Evolutionary conservation across 257 asterid genomes (phyloP).

Genomic region (Plantago elongata): DNA sequence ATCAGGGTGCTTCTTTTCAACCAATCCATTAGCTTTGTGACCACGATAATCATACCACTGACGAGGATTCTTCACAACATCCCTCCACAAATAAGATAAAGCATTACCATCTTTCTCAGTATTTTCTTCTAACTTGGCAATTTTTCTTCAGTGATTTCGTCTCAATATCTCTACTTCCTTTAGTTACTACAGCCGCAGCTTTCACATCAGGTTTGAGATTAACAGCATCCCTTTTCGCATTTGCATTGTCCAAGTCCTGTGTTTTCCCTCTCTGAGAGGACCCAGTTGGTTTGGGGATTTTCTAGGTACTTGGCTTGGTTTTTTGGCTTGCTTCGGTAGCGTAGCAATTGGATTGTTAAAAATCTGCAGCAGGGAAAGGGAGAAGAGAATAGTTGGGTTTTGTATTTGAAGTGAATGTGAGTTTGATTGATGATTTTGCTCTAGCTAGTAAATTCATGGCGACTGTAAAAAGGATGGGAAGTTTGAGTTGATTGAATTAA

Average conservation of each 20-base stretch:
- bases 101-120: constrained; percentile 22
- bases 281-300: background rate
- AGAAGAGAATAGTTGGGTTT: too few species aligned
- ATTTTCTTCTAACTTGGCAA: constrained; percentile 16
- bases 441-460: too few species aligned
- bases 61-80: constrained; percentile 54
- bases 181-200: background rate
- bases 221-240: constrained; percentile 20
- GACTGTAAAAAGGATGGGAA: too few species aligned
- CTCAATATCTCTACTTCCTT: constrained; percentile 9
- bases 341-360: too few species aligned
- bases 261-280: constrained; percentile 18
- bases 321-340: too few species aligned
- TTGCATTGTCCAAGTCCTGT: constrained; percentile 22
- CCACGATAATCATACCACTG: constrained; percentile 76
- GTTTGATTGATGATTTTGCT: too few species aligned
- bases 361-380: too few species aligned
- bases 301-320: too few species aligned
- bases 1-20: constrained; percentile 60
- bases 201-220: background rate
- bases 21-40: constrained; percentile 50
- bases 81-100: constrained; percentile 50
- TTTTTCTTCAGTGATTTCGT: constrained; percentile 5
- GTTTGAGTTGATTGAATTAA: too few species aligned
- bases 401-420: too few species aligned